Evolutionary conservation across 192 early-diverging fungal species (phyloP), one percentile per base, ranked within the genome.

Genomic region (Globomyces pollinis-pini): DNA sequence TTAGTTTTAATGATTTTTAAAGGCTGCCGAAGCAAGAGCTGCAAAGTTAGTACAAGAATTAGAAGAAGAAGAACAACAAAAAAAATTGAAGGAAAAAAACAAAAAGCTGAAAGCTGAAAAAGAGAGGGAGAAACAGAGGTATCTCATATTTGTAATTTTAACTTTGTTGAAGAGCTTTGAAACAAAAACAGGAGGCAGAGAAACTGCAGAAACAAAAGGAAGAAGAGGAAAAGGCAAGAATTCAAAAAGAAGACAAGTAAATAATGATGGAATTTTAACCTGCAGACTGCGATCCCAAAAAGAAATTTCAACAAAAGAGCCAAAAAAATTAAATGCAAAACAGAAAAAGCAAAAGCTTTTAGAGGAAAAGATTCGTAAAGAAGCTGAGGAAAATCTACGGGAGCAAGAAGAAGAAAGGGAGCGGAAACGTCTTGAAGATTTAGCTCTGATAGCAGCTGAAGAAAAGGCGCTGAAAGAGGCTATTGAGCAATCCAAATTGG

Each of bases 321-420:
- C 9, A 49, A 24, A 6, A 4, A 18, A 24, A 6, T 24, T 26
- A 49, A 24, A 49, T 54, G 58, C 23, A 61, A 56, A 11, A 49
- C 26, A 32, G 65, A 53, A 33, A 60, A 47, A 30, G 55, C 66
- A 28, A 62, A 65, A 65, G 67, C 69, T 32, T 28, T 60, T 24
- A 75, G 76, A 38, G 63, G 60, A 28, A 73, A 60, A 49, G 62
- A 2, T 43, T 50, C 16, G 58, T 69, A 45, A 59, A 51, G 31
- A 16, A 4, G 41, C 41, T 5, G 79, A 81, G 23, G 66, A 66
- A 23, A 65, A 78, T 36, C 79, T 77, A 49, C 63, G 68, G n/a
- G 71, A 83, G 65, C 59, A 50, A 36, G 61, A 68, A 45, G 68
- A 69, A 53, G 78, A 84, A 62, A 60, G 74, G 13, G 66, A 80